Evolutionary conservation across 2,329 filamentous ascomycete species (phyloP).

Genomic region (Fusarium hainanense): DNA sequence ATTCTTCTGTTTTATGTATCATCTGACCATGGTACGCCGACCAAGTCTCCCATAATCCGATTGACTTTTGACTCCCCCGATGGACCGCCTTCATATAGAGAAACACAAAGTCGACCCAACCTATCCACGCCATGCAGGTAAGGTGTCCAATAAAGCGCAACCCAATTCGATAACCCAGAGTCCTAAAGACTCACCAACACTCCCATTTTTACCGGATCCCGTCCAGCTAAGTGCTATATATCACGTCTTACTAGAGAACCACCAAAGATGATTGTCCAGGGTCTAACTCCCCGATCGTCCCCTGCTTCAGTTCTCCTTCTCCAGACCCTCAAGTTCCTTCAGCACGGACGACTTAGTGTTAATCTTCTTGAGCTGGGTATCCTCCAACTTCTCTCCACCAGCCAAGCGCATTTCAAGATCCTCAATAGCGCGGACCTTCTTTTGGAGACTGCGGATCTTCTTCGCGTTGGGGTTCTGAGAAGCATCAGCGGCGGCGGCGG

Average conservation of each 20-base stretch:
- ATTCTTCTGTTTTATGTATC: constrained; percentile 25
- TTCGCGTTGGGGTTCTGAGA: constrained; percentile 82
- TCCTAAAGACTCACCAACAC: constrained; percentile 19
- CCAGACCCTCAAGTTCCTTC: constrained; percentile 78
- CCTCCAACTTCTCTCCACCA: constrained; percentile 94
- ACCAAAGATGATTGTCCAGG: constrained; percentile 7
- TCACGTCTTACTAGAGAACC: constrained; percentile 6
- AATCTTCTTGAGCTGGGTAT: constrained; percentile 99
- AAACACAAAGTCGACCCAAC: constrained; percentile 24
- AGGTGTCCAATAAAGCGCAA: constrained; percentile 39
- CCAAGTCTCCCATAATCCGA: constrained; percentile 26
- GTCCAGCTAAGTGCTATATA: constrained; percentile 12
- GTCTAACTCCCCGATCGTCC: neutral
- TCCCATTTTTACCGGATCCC: constrained; percentile 14
- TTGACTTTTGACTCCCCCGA: constrained; percentile 32
- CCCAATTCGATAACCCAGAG: constrained; percentile 24
- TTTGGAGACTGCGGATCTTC: constrained; percentile 91
- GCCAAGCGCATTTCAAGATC: constrained; percentile 97
- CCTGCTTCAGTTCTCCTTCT: constrained; percentile 45
- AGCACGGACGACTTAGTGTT: constrained; percentile 85
- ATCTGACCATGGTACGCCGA: constrained; percentile 25
- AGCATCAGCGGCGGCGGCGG: constrained; percentile 61
- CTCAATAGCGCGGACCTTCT: constrained; percentile 98
- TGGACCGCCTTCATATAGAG: constrained; percentile 14
- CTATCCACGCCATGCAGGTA: constrained; percentile 31